Conservation (phyloP, 2,329 filamentous ascomycete genomes). For the Rosellinia necatrix region DNA sequence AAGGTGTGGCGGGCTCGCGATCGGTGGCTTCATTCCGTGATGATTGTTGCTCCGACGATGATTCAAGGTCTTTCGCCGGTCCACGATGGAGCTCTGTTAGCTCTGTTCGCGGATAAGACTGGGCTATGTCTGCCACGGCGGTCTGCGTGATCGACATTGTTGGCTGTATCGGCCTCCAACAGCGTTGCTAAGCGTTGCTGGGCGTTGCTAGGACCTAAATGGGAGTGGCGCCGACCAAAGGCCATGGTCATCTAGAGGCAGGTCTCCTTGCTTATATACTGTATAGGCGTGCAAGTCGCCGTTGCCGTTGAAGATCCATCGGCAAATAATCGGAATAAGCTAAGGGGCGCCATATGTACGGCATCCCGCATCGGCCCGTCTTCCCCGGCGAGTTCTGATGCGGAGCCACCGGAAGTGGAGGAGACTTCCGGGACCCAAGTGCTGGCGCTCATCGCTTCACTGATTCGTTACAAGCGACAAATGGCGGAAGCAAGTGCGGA, state of each 20-base stretch:
- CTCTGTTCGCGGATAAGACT: slow-evolving; percentile 33
- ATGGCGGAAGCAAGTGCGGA: too few species aligned
- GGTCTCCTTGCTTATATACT: slow-evolving; percentile 13
- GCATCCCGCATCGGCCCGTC: slow-evolving; percentile 11
- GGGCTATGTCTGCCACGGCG: slow-evolving; percentile 19
- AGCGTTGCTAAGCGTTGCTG: background rate
- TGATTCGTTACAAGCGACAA: too few species aligned
- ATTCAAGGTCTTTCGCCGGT: slow-evolving; percentile 28
- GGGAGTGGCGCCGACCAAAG: too few species aligned
- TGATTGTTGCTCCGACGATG: slow-evolving; percentile 20
- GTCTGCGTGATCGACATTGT: slow-evolving; percentile 30
- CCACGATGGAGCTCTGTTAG: slow-evolving; percentile 30
- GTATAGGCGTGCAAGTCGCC: background rate
- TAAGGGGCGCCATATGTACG: background rate
- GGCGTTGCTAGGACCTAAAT: too few species aligned
- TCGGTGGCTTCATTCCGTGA: slow-evolving; percentile 23
- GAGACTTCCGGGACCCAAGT: background rate
- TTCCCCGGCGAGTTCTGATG: slow-evolving; percentile 12
- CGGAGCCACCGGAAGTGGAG: slow-evolving; percentile 17
- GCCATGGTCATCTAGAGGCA: background rate
- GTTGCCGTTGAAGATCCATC: slow-evolving; percentile 1
- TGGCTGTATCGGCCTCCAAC: background rate
- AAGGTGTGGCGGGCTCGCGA: slow-evolving; percentile 32
- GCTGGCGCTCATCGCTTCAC: too few species aligned
- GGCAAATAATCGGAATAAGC: slow-evolving; percentile 18